Percentiles rank a stretch among this genome's conserved stretches.
Evolutionary conservation across 352 stramenopile species (phyloP).

Genomic region (Pythium aphanidermatum): DNA sequence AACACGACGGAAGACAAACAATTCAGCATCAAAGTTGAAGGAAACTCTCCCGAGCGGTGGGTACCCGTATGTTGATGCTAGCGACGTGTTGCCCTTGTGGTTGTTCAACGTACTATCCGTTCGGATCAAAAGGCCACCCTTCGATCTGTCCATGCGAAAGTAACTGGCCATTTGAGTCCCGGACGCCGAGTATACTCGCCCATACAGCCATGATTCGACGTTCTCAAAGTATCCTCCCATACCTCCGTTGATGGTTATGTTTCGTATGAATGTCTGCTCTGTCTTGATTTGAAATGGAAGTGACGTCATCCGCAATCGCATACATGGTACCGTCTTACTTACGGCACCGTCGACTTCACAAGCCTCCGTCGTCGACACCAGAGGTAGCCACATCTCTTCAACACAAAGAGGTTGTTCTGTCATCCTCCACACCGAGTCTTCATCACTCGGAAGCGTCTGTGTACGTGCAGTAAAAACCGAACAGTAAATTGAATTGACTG

Average conservation of each 20-base stretch:
- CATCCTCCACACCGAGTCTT: conserved; percentile 64
- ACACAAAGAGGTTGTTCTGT: conserved; percentile 60
- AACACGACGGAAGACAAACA: conserved; percentile 68
- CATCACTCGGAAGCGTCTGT: conserved; percentile 37
- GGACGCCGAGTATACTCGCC: conserved; percentile 58
- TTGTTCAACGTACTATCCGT: conserved; percentile 66
- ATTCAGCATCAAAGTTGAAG: conserved; percentile 64
- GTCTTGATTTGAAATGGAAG: conserved; percentile 69
- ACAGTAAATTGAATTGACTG: conserved; percentile 76
- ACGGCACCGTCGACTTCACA: conserved; percentile 21
- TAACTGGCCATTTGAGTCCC: conserved; percentile 67
- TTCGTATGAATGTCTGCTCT: conserved; percentile 52
- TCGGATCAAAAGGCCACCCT: conserved; percentile 60
- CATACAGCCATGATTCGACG: conserved; percentile 53
- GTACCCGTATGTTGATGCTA: conserved; percentile 41
- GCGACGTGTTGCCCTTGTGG: conserved; percentile 60
- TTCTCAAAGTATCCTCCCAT: conserved; percentile 71
- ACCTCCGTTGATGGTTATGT: conserved; percentile 43
- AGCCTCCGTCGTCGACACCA: conserved; percentile 24
- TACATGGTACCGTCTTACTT: conserved; percentile 36
- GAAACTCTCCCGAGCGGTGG: conserved; percentile 60
- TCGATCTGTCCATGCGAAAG: conserved; percentile 67
- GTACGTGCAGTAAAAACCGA: conserved; percentile 51
- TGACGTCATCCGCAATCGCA: conserved; percentile 65
- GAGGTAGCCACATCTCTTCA: conserved; percentile 70